Conservation (phyloP, 78 protist species). For the Cavenderia fasciculata region DNA sequence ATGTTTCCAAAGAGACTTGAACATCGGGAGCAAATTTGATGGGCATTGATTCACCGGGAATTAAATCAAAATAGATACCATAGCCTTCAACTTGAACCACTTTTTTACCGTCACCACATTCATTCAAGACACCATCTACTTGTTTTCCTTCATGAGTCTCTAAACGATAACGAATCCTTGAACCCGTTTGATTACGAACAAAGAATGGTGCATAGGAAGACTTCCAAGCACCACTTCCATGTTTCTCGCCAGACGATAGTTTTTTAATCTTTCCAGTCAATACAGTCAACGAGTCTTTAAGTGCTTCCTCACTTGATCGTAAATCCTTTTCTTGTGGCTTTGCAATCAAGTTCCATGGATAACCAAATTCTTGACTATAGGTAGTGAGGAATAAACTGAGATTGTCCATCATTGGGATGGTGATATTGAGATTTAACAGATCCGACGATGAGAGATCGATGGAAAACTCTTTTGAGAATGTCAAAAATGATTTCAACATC, state of each 20-base stretch:
- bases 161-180: slow-evolving; percentile 48
- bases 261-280: slow-evolving; percentile 32
- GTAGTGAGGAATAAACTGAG: slow-evolving; percentile 51
- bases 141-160: slow-evolving; percentile 72
- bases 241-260: not conserved
- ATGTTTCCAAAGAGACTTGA: slow-evolving; percentile 42
- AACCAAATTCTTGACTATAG: slow-evolving; percentile 74
- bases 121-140: slow-evolving; percentile 7
- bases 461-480: slow-evolving; percentile 22
- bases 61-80: slow-evolving; percentile 48
- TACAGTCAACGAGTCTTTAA: slow-evolving; percentile 18
- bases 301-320: not conserved
- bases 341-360: slow-evolving; percentile 54
- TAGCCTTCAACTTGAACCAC: slow-evolving; percentile 42
- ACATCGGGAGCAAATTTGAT: slow-evolving; percentile 57
- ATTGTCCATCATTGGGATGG: slow-evolving; percentile 73
- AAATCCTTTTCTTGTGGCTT: not conserved
- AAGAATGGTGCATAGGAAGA: slow-evolving; percentile 48
- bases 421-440: slow-evolving; percentile 46
- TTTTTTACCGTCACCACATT: not conserved
- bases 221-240: not conserved
- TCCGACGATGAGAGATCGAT: slow-evolving; percentile 16
- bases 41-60: slow-evolving; percentile 46
- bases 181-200: slow-evolving; percentile 47
- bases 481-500: slow-evolving; percentile 21